phyloP scores from a whole-genome alignment of 2,329 filamentous ascomycete species.

The Phyllosticta capitalensis region DNA sequence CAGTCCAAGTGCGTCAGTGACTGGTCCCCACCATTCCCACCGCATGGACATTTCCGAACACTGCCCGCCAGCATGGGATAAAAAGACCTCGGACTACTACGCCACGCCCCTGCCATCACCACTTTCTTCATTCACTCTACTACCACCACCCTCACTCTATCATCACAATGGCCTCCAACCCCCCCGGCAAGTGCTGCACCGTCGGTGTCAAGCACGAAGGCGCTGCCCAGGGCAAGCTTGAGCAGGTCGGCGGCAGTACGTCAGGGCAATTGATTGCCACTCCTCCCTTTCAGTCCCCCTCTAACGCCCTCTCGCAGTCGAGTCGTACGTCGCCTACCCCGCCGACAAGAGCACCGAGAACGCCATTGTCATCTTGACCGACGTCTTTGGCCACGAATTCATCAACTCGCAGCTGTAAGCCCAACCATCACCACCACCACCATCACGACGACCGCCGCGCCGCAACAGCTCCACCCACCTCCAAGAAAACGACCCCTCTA shows the following conservation, averaged over 20 bases:
- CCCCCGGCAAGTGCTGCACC: slow-evolving; percentile 39
- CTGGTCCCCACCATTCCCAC: not conserved
- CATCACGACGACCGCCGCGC: not conserved
- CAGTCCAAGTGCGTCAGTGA: not conserved
- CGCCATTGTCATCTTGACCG: slow-evolving; percentile 48
- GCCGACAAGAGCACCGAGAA: slow-evolving; percentile 43
- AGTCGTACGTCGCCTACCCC: slow-evolving; percentile 48
- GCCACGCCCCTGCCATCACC: not conserved
- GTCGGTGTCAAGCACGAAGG: slow-evolving; percentile 45
- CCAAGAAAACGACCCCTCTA: slow-evolving; percentile 1
- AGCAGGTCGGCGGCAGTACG: slow-evolving; percentile 38
- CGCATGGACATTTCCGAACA: not conserved
- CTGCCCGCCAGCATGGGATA: not conserved
- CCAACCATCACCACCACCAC: not conserved
- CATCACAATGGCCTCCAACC: slow-evolving; percentile 40
- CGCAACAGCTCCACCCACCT: not conserved
- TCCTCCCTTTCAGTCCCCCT: not conserved
- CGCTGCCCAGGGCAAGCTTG: slow-evolving; percentile 37
- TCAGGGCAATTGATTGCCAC: not conserved
- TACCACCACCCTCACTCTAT: not conserved
- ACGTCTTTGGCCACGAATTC: slow-evolving; percentile 49
- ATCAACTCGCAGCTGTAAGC: slow-evolving; percentile 38
- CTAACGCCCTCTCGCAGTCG: slow-evolving; percentile 29
- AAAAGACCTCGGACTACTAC: not conserved
- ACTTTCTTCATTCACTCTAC: not conserved